These are phyloP conservation scores for Eucalyptus sp. DNA, from an alignment of 345 rosid genomes.

Conservation along the genomic window DNA sequence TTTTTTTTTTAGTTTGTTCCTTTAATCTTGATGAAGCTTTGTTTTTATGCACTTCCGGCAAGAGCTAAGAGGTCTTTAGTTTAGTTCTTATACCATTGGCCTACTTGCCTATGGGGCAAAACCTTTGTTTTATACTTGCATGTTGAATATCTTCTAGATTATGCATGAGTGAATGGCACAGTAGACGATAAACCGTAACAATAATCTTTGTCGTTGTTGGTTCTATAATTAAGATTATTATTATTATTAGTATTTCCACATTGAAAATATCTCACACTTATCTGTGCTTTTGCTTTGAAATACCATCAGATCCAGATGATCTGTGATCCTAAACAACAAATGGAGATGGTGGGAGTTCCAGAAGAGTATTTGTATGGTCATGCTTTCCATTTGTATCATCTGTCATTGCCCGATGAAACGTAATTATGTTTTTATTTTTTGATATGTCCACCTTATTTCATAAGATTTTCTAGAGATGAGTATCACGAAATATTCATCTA, in stretches of 20 bases:
- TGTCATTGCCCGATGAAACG: constrained; percentile 76
- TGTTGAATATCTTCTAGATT: no score
- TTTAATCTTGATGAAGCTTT: no score
- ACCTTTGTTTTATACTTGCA: no score
- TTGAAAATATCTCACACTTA: background rate
- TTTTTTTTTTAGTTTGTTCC: no score
- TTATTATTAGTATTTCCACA: background rate
- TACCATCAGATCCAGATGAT: constrained; percentile 57
- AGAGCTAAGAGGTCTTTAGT: no score
- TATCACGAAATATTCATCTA: background rate
- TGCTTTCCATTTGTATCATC: constrained; percentile 81
- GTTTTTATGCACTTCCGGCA: no score
- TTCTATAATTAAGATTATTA: background rate
- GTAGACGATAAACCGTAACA: background rate
- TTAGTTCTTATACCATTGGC: no score
- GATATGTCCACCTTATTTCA: background rate
- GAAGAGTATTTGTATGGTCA: constrained; percentile 77
- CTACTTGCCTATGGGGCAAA: no score
- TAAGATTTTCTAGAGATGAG: background rate
- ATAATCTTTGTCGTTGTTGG: no score
- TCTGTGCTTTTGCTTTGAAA: background rate
- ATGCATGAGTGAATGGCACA: no score
- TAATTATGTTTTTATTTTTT: constrained; percentile 4
- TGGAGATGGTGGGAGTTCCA: constrained; percentile 84
- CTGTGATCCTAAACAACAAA: constrained; percentile 64